Evolutionary conservation across 495 filamentous ascomycete genomes (phyloP).

Genomic region (Poronia punctata): DNA sequence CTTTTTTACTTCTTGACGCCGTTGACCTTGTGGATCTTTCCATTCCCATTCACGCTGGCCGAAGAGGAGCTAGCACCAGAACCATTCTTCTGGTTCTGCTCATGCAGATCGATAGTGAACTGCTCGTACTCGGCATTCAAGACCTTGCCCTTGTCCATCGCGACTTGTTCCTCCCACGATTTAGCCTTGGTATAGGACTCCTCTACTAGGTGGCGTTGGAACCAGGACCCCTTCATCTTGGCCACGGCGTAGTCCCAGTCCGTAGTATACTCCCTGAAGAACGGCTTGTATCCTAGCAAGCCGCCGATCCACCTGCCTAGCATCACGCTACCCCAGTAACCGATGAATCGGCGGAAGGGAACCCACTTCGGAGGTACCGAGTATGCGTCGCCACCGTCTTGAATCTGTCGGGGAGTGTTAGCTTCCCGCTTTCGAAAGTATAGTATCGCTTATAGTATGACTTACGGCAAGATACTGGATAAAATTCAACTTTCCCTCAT

Average conservation of each 20-base stretch:
- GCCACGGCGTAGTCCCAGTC: slow-evolving; percentile 34
- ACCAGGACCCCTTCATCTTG: slow-evolving; percentile 26
- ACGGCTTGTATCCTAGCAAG: slow-evolving; percentile 38
- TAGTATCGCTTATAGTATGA: neutral
- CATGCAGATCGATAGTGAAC: neutral
- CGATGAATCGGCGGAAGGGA: slow-evolving; percentile 23
- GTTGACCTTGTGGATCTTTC: no score
- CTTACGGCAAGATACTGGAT: slow-evolving; percentile 32
- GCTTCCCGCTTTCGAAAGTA: no score
- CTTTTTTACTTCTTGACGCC: no score
- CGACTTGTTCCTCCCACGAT: slow-evolving; percentile 1
- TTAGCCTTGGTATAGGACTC: slow-evolving; percentile 1
- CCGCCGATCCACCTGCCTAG: slow-evolving; percentile 38
- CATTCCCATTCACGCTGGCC: no score
- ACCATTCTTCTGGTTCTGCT: neutral
- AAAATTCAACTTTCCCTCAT: slow-evolving; percentile 20
- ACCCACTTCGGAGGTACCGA: slow-evolving; percentile 26
- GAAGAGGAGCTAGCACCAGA: no score
- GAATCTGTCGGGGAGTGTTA: slow-evolving; percentile 20
- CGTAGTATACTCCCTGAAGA: slow-evolving; percentile 34
- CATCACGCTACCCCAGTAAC: slow-evolving; percentile 25
- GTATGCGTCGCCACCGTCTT: slow-evolving; percentile 32
- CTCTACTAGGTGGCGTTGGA: slow-evolving; percentile 5
- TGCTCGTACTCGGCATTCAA: slow-evolving; percentile 2
- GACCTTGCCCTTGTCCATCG: slow-evolving; percentile 1